These are phyloP conservation scores for Candida sonorensis DNA, from an alignment of 805 yeast genomes.

Conservation along the genomic window DNA sequence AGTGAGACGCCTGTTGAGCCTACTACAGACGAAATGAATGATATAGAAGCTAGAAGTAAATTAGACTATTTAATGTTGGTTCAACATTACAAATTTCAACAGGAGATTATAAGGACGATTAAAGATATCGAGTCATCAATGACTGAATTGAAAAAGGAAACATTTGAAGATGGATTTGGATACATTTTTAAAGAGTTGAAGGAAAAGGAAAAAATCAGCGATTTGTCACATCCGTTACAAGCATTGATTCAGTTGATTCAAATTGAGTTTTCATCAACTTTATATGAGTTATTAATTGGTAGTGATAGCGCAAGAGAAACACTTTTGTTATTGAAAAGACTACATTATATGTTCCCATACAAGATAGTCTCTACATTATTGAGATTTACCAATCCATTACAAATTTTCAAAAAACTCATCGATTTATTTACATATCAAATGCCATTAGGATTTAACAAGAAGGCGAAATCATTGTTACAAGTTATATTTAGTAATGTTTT, in stretches of 20 bases:
- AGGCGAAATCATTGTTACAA: conserved; percentile 59
- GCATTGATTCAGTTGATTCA: conserved; percentile 78
- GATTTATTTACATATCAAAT: conserved; percentile 82
- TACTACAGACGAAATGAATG: conserved; percentile 39
- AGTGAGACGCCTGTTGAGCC: conserved; percentile 33
- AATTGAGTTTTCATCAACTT: conserved; percentile 75
- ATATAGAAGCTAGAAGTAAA: conserved; percentile 49
- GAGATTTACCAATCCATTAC: conserved; percentile 80
- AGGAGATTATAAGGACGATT: conserved; percentile 34
- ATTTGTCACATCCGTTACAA: conserved; percentile 59
- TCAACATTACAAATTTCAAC: conserved; percentile 68
- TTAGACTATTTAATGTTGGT: conserved; percentile 53
- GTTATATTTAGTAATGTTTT: conserved; percentile 65
- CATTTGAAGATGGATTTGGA: conserved; percentile 41
- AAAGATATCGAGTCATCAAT: conserved; percentile 31
- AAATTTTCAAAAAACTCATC: conserved; percentile 69
- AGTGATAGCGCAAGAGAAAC: conserved; percentile 76
- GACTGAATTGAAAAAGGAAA: conserved; percentile 30
- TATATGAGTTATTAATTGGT: conserved; percentile 75
- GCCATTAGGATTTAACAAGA: conserved; percentile 37
- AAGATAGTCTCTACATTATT: conserved; percentile 67
- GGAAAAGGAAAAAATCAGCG: conserved; percentile 39
- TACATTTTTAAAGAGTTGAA: conserved; percentile 64
- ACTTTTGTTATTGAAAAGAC: conserved; percentile 58
- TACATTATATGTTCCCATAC: conserved; percentile 81